Base-by-base conservation (phyloP, 2,329 filamentous ascomycete species). In the Cladophialophora immunda region DNA sequence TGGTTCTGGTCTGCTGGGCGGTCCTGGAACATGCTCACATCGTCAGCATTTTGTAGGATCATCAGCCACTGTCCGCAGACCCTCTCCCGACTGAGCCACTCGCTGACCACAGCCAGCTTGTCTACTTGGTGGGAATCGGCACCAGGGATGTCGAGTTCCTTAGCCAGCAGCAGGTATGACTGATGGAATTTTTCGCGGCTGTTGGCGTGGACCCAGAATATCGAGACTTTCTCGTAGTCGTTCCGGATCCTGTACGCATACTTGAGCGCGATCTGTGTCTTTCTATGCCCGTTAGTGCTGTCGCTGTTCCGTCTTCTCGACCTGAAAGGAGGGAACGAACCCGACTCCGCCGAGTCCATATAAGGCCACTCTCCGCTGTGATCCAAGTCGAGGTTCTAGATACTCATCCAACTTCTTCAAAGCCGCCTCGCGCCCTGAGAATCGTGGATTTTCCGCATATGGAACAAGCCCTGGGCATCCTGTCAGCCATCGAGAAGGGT, bases 191-290 rank as follows among this genome's bases (percentile, higher is more conserved):
- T 75, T 13, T 76, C 71, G 0, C 64, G 41, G 62, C 66, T 79
- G 66, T 74, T 77, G 0, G 75, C 77, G 55, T 78, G 74, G 17
- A 79, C 71, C 77, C 77, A 79, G 57, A 77, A 78, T 0, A 79
- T 61, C 0, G 76, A 77, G 4, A 72, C 60, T 0, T 75, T 73
- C 2, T 70, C 70, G 11, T 41, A 56, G 11, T 34, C 56, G 9
- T 72, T 50, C 1, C 45, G 64, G 3, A 75, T 57, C 73, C 73
- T 72, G 58, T 74, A 74, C 7, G 62, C 67, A 32, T 77, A 78
- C 8, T 63, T 70, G 11, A 78, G 54, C 0, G 75, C 76, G n/a
- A 78, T 74, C 63, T 78, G 76, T 7, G 76, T 77, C 72, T 78
- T 78, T 2, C 76, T 78, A 8, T 75, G n/a, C 15, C 30, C 17